Conservation (phyloP, 257 asterid genomes). For the Striga asiatica region DNA sequence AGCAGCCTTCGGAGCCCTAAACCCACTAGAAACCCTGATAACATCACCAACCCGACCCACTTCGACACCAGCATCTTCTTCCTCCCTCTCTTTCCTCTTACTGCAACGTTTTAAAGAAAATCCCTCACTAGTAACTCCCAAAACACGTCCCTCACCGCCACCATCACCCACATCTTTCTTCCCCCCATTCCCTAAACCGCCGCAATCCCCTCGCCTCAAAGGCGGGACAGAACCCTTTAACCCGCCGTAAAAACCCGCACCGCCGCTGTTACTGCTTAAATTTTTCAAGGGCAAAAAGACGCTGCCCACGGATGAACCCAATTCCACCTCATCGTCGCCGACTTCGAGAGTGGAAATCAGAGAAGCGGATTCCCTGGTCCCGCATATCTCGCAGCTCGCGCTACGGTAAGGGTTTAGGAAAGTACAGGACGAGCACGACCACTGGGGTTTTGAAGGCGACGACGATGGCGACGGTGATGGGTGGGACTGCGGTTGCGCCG, state of each 20-base stretch:
- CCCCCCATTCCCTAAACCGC: conserved; percentile 9
- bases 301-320: conserved; percentile 48
- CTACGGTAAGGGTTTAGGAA: conserved; percentile 46
- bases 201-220: conserved; percentile 17
- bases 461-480: conserved; percentile 16
- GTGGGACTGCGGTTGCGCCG: conserved; percentile 25
- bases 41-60: conserved; percentile 5
- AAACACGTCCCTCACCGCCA: conserved; percentile 5
- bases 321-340: conserved; percentile 31
- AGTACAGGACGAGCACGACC: conserved; percentile 83
- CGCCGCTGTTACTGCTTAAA: conserved; percentile 13
- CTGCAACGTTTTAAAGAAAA: conserved; percentile 30
- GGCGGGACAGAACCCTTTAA: conserved; percentile 7
- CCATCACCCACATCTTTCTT: conserved; percentile 4
- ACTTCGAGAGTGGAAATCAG: conserved; percentile 42
- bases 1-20: conserved; percentile 24
- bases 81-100: conserved; percentile 54
- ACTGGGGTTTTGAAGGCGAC: conserved; percentile 33
- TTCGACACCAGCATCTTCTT: conserved; percentile 6
- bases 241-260: conserved; percentile 6
- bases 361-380: conserved; percentile 58
- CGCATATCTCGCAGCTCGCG: conserved; percentile 55
- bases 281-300: conserved; percentile 62
- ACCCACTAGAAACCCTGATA: conserved; percentile 20
- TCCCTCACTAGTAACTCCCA: conserved; percentile 19